These are phyloP conservation scores for Colletotrichum costaricense DNA, from an alignment of 2,329 filamentous ascomycete species.

Conservation along the genomic window DNA sequence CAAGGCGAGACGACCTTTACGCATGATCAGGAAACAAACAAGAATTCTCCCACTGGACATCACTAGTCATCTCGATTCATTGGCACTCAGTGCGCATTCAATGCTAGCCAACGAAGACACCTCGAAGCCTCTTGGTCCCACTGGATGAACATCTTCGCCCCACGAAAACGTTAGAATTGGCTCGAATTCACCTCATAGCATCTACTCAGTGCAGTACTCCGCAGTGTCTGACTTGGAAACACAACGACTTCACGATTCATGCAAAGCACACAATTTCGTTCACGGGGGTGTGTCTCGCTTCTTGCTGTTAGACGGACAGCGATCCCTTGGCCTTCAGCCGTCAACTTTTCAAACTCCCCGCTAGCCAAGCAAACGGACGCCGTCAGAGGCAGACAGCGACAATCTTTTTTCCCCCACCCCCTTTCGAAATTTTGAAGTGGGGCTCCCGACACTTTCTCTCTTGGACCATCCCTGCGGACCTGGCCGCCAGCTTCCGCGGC, in stretches of 20 bases:
- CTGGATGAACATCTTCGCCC: too few species aligned
- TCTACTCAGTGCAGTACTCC: not conserved
- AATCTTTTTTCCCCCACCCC: slow-evolving; percentile 32
- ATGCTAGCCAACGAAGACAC: not conserved
- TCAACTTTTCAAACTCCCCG: slow-evolving; percentile 6
- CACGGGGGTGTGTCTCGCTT: not conserved
- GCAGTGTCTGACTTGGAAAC: not conserved
- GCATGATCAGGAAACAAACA: not conserved
- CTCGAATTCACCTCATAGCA: not conserved
- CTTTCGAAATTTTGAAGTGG: slow-evolving; percentile 36
- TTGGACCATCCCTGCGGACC: slow-evolving; percentile 43
- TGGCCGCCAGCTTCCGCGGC: slow-evolving; percentile 47
- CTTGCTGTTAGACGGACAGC: not conserved
- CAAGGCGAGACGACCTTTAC: not conserved
- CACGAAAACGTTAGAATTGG: not conserved
- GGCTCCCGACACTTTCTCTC: slow-evolving; percentile 19
- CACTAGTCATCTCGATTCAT: not conserved
- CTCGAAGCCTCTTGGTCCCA: too few species aligned
- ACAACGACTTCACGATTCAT: not conserved
- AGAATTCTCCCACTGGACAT: too few species aligned
- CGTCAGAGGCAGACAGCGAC: slow-evolving; percentile 34
- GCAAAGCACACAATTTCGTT: not conserved
- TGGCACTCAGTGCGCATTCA: not conserved
- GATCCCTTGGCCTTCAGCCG: not conserved
- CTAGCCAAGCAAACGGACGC: slow-evolving; percentile 8